These are phyloP conservation scores for Mycena vitilis DNA, from an alignment of 768 basidiomycete genomes.

Conservation along the genomic window DNA sequence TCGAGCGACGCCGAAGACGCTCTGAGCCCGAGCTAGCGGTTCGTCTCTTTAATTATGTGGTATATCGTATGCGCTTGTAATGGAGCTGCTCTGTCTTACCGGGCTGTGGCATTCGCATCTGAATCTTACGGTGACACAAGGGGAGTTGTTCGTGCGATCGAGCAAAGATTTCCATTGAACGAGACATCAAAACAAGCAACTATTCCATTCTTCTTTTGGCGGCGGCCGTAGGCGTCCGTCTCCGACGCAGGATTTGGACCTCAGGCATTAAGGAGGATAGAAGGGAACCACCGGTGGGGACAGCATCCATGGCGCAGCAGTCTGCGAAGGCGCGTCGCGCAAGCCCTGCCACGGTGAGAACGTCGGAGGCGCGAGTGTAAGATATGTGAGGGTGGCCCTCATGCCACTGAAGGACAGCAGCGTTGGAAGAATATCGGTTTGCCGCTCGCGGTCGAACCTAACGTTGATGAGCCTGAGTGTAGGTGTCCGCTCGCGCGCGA, in stretches of 20 bases:
- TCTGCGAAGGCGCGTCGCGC: background rate
- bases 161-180: too few species aligned
- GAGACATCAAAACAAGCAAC: too few species aligned
- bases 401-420: background rate
- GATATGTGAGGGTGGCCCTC: background rate
- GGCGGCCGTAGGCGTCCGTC: too few species aligned
- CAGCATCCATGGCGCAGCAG: background rate
- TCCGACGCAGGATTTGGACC: too few species aligned
- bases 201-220: too few species aligned
- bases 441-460: constrained; percentile 8
- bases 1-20: constrained; percentile 68
- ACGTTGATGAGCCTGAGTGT: constrained; percentile 8
- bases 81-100: background rate
- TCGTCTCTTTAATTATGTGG: background rate
- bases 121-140: too few species aligned
- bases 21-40: constrained; percentile 28
- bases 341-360: background rate
- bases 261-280: too few species aligned
- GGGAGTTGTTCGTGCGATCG: too few species aligned
- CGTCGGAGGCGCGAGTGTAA: too few species aligned
- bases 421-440: background rate
- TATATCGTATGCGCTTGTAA: background rate
- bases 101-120: too few species aligned
- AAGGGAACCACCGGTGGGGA: too few species aligned
- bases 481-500: background rate